These are phyloP conservation scores for Draba incana DNA, from an alignment of 345 rosid genomes.

Conservation along the genomic window DNA sequence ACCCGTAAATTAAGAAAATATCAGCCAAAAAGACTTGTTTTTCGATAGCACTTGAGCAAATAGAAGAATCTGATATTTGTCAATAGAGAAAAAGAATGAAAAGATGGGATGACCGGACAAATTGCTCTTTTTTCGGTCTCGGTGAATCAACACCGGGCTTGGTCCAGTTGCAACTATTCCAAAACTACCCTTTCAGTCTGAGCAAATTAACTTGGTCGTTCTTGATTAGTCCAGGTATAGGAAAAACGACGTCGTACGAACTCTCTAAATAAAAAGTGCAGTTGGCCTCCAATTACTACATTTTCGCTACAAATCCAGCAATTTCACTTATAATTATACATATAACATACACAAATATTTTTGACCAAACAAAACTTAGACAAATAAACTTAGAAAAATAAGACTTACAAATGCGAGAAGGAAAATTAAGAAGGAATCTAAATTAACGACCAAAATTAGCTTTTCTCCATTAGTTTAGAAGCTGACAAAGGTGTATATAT, in stretches of 20 bases:
- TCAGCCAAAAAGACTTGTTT: not conserved
- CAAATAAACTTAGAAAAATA: not conserved
- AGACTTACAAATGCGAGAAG: not conserved
- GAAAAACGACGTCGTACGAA: not conserved
- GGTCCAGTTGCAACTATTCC: not conserved
- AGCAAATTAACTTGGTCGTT: not conserved
- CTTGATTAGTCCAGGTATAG: not conserved
- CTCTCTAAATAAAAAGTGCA: no score
- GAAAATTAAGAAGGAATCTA: not conserved
- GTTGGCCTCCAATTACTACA: no score
- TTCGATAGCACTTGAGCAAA: not conserved
- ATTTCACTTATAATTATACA: not conserved
- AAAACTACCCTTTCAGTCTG: not conserved
- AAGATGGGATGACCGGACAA: not conserved
- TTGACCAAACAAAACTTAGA: not conserved
- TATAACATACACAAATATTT: no score
- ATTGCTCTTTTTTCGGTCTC: not conserved
- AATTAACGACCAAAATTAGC: conserved; percentile 29
- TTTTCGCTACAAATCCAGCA: not conserved
- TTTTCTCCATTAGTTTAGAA: conserved; percentile 6
- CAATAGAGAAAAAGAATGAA: no score
- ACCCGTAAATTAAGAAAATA: not conserved
- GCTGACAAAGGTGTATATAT: conserved; percentile 20
- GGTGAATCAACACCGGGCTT: not conserved
- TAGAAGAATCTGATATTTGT: not conserved